These are phyloP conservation scores for Trichophaea hybrida DNA, from an alignment of 2,329 filamentous ascomycete genomes.

Conservation along the genomic window DNA sequence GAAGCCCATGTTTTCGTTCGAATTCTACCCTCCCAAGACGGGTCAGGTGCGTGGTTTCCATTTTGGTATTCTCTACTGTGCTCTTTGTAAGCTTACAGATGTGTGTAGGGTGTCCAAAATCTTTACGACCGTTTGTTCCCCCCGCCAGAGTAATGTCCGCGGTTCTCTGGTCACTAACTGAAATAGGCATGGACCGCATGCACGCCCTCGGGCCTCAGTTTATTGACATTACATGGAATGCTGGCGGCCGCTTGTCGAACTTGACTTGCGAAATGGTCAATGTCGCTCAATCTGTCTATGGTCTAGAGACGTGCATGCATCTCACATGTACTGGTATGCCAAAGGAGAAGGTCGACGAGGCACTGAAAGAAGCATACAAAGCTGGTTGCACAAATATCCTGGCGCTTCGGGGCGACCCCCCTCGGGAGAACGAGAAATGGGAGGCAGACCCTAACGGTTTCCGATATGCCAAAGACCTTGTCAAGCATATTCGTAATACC, in stretches of 20 bases:
- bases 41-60: conserved; percentile 42
- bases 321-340: conserved; percentile 98
- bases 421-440: conserved; percentile 88
- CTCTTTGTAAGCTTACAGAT: background rate
- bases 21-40: conserved; percentile 98
- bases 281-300: conserved; percentile 87
- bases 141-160: background rate
- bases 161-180: background rate
- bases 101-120: conserved; percentile 71
- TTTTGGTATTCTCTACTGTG: background rate
- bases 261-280: conserved; percentile 96
- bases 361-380: conserved; percentile 76
- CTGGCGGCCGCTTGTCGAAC: conserved; percentile 77
- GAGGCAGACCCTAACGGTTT: conserved; percentile 75
- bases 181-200: conserved; percentile 77
- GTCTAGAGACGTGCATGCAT: conserved; percentile 97
- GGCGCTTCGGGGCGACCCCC: conserved; percentile 82
- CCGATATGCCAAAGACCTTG: conserved; percentile 81
- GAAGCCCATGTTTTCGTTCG: conserved; percentile 89
- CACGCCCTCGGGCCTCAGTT: conserved; percentile 85
- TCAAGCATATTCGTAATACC: conserved; percentile 61
- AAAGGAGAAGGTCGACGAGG: conserved; percentile 75
- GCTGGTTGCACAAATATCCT: conserved; percentile 95
- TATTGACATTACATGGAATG: conserved; percentile 97
- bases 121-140: conserved; percentile 63